Evolutionary conservation across 768 basidiomycete genomes (phyloP), one percentile per base, ranked within the genome.

Genomic region (Kwoniella botswanensis): DNA sequence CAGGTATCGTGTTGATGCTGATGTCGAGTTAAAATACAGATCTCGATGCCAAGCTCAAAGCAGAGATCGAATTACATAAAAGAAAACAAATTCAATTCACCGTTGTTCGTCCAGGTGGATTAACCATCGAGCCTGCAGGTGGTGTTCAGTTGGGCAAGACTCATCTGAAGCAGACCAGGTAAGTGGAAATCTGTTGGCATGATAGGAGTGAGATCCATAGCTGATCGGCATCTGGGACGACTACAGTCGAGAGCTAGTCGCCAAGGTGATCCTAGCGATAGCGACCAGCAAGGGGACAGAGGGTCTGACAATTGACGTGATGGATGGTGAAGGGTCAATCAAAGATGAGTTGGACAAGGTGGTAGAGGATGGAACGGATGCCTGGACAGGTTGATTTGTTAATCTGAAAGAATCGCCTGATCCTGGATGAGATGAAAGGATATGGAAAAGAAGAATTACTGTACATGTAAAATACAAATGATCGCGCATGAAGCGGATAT

Each of bases 51-150:
- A 87, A 88, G 71, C 84, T 85, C 66, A 80, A 84, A 41, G 87
- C 86, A 2, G 86, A 87, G 77, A 79, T 84, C 59, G 79, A 86
- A 72, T 81, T 87, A 44, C 80, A 80, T 57, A 67, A 84, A 65
- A 87, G 90, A 24, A 86, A 86, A 21, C 80, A 86, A 0, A 89
- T 91, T 84, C 86, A 88, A 63, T 91, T 88, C 88, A 88, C 88
- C 2, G 89, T 91, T 46, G 81, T 91, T 42, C 88, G 90, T 10
- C 90, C 90, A n/a, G 88, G 88, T n/a, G 74, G 74, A 2, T 79
- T 91, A n/a, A 85, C 81, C 0, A 85, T 89, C 61, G 84, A 85
- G 2, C 84, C 87, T 0, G 88, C 88, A 0, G 86, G 85, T 2
- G 88, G 88, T 0, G 88, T 86, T 0, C 75, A 83, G 43, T 83